A percentile compares a stretch with the other conserved stretches of the same genome.
Conservation (phyloP, 1,284 basidiomycete species). For the Irpex sp. region DNA sequence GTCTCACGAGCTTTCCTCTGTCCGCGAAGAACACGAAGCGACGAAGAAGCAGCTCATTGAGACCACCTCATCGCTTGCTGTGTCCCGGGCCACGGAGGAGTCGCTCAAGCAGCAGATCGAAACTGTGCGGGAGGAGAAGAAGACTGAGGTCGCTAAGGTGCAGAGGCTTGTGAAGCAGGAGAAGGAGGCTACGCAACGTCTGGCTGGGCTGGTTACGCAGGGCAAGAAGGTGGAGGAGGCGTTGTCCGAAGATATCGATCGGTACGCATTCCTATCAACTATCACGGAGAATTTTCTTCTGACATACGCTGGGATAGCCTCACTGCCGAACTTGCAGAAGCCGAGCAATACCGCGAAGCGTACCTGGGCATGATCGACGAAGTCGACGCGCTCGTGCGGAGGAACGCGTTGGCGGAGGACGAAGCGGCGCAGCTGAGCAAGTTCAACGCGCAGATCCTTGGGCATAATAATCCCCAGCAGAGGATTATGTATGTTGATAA, state of each 20-base stretch:
- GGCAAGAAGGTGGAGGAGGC: conserved; percentile 69
- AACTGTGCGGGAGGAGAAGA: conserved; percentile 25
- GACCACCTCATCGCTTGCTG: conserved; percentile 35
- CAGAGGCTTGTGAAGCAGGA: conserved; percentile 54
- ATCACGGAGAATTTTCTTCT: background rate
- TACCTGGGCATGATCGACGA: conserved; percentile 71
- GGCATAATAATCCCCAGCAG: conserved; percentile 80
- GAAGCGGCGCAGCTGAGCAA: conserved; percentile 73
- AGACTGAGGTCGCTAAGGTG: conserved; percentile 29
- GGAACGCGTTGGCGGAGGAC: conserved; percentile 80
- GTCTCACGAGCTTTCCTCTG: conserved; percentile 43
- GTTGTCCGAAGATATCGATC: conserved; percentile 67
- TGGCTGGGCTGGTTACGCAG: conserved; percentile 59
- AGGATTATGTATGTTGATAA: conserved; percentile 81
- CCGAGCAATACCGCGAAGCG: conserved; percentile 72
- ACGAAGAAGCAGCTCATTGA: conserved; percentile 33
- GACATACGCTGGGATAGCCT: conserved; percentile 47
- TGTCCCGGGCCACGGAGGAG: conserved; percentile 27
- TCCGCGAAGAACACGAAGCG: conserved; percentile 44
- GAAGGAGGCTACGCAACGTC: conserved; percentile 52
- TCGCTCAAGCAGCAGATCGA: conserved; percentile 32
- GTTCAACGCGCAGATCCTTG: conserved; percentile 83
- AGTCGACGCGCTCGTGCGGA: conserved; percentile 66
- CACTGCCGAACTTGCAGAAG: conserved; percentile 61
- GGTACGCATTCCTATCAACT: conserved; percentile 42